phyloP scores from a whole-genome alignment of 2,329 filamentous ascomycete genomes.

The Chaetomium sp. region DNA sequence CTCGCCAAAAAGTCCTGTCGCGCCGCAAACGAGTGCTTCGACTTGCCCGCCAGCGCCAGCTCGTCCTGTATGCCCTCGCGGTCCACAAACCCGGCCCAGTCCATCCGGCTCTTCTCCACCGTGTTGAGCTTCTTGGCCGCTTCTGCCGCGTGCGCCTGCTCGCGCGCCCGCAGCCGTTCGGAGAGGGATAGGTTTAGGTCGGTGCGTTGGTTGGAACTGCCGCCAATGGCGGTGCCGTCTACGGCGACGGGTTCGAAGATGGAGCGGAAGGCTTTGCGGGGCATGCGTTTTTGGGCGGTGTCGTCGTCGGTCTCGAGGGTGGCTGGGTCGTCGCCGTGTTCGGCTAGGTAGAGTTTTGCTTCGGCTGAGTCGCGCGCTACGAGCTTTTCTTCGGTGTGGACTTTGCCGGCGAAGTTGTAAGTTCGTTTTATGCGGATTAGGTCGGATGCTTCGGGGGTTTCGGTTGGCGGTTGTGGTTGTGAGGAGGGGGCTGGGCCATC shows the following conservation, averaged over 20 bases:
- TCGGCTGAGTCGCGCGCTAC: conserved; percentile 60
- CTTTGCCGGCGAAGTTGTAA: conserved; percentile 68
- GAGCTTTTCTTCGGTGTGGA: conserved; percentile 65
- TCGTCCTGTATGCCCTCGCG: conserved; percentile 66
- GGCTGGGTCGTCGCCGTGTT: conserved; percentile 23
- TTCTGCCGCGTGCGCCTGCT: conserved; percentile 36
- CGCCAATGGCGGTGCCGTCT: conserved; percentile 24
- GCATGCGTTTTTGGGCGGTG: conserved; percentile 36
- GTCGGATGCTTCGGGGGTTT: conserved; percentile 25
- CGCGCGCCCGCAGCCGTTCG: conserved; percentile 41
- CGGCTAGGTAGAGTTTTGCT: conserved; percentile 55
- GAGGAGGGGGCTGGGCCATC: conserved; percentile 18
- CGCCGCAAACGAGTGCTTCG: conserved; percentile 56
- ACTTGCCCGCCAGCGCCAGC: conserved; percentile 56
- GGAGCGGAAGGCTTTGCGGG: conserved; percentile 54
- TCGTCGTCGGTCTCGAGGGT: conserved; percentile 21
- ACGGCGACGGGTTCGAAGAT: conserved; percentile 51
- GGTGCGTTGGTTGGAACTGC: conserved; percentile 35
- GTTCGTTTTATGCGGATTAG: conserved; percentile 62
- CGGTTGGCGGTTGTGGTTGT: background rate
- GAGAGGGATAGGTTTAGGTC: conserved; percentile 55
- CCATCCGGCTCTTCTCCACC: conserved; percentile 66
- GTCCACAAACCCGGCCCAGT: conserved; percentile 67
- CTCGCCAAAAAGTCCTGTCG: conserved; percentile 60
- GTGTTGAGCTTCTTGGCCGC: conserved; percentile 59